A percentile compares a stretch with the other conserved stretches of the same genome.
Conservation (phyloP, 331 rosid species). For the Malus hybrid region DNA sequence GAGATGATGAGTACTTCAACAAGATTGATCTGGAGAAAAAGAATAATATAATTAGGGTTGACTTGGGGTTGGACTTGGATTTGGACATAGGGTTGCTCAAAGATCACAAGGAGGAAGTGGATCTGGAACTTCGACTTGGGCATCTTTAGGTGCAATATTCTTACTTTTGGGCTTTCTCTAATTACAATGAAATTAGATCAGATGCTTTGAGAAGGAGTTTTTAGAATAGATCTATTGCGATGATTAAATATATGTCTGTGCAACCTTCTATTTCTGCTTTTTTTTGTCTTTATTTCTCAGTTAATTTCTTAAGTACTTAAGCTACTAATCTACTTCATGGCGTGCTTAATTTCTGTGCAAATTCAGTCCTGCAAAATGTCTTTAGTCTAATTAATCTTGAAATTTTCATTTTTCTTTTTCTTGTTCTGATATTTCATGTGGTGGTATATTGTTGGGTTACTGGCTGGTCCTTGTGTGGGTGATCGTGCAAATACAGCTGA, state of each 20-base stretch:
- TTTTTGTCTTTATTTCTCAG: background rate
- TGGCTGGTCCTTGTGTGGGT: background rate
- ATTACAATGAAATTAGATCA: too few species aligned
- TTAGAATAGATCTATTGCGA: background rate
- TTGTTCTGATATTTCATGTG: background rate
- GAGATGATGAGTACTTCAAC: slow-evolving; percentile 3
- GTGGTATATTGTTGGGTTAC: background rate
- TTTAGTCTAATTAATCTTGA: background rate
- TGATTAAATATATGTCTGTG: background rate
- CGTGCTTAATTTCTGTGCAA: too few species aligned
- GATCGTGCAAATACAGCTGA: background rate
- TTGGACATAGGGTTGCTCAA: slow-evolving; percentile 36
- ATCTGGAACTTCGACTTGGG: slow-evolving; percentile 71
- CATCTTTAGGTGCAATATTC: slow-evolving; percentile 13
- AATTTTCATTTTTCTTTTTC: background rate
- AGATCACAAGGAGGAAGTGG: slow-evolving; percentile 35
- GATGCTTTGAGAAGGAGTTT: background rate
- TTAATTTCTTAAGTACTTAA: background rate
- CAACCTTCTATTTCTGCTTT: background rate
- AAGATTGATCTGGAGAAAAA: slow-evolving; percentile 19
- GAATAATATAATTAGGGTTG: slow-evolving; percentile 6
- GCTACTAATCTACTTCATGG: too few species aligned
- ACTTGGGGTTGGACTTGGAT: slow-evolving; percentile 7
- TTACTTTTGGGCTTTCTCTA: background rate
- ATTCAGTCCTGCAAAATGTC: background rate